Base-by-base conservation (phyloP, 371 early-diverging fungal genomes). In the Mortierella sp. region DNA sequence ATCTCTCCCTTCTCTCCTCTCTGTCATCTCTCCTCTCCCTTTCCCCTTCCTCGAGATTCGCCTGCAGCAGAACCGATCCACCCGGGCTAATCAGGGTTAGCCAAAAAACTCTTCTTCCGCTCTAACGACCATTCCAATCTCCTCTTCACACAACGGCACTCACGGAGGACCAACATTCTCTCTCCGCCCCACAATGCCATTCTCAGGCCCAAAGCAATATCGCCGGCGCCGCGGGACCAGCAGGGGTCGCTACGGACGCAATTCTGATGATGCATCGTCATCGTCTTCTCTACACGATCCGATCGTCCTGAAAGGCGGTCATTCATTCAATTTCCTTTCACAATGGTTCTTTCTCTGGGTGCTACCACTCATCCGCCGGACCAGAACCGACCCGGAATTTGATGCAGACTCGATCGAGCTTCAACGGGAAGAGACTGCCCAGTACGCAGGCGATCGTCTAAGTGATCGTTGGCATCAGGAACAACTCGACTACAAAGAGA, bases 261-360 rank as follows among this genome's bases (percentile, higher is more conserved):
- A n/a, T 29, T 53, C 50, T 18, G 44, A 61, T 11, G 70, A 77
- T 28, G 47, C 62, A 0, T 59, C 69, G 4, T 76, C 76, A 12
- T 66, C 69, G 12, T 9, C 43, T 16, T 72, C 55, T 4, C 57
- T 53, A 6, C 45, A 29, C 6, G 26, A 52, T 1, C 79, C 72
- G 14, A 66, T 77, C n/a, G 62, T 77, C 1, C 51, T 77, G 25
- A 72, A 77, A n/a, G 70, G 79, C 14, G 81, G 81, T 37, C 68
- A 68, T 29, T 83, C 88, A 4, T 26, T 62, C 56, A 84, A 85
- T 62, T 56, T 83, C 46, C 16, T 85, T 23, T 86, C 86, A 4
- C 79, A 77, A 47, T 82, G 88, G 66, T 81, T 89, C 65, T 86
- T 88, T 52, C 53, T 84, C 4, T 90, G 90, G 89, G 84, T 87